phyloP scores from a whole-genome alignment of 179 eudicot species.

The Drosera spatulata region DNA sequence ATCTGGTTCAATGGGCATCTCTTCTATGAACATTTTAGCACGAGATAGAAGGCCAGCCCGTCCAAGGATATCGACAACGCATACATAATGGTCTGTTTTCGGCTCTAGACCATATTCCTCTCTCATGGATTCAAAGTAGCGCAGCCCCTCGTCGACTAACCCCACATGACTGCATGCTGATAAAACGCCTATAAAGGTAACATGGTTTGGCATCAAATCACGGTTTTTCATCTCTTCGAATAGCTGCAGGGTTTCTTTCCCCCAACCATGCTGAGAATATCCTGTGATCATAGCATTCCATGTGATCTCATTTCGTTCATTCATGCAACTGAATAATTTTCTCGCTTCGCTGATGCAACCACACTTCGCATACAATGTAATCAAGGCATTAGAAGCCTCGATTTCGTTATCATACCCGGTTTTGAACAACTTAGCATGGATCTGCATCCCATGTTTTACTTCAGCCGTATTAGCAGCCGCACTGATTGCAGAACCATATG shows the following conservation, averaged over 20 bases:
- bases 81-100: slow-evolving; percentile 33
- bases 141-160: slow-evolving; percentile 33
- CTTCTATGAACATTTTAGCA: slow-evolving; percentile 26
- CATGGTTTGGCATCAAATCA: slow-evolving; percentile 27
- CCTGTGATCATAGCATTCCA: slow-evolving; percentile 97
- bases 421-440: slow-evolving; percentile 35
- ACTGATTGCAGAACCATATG: slow-evolving; percentile 36
- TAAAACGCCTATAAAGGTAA: slow-evolving; percentile 34
- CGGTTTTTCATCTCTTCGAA: slow-evolving; percentile 32
- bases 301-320: slow-evolving; percentile 54
- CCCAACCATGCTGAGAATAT: slow-evolving; percentile 83
- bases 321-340: slow-evolving; percentile 28
- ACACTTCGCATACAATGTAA: slow-evolving; percentile 35
- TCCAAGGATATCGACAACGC: slow-evolving; percentile 36
- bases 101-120: slow-evolving; percentile 25
- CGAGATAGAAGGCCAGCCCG: slow-evolving; percentile 27
- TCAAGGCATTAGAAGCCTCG: slow-evolving; percentile 37
- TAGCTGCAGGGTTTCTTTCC: slow-evolving; percentile 29
- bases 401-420: slow-evolving; percentile 24
- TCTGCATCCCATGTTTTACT: slow-evolving; percentile 29
- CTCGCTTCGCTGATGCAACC: slow-evolving; percentile 33
- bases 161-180: slow-evolving; percentile 52
- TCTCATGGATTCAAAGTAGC: slow-evolving; percentile 31
- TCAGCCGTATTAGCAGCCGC: slow-evolving; percentile 34
- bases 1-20: slow-evolving; percentile 38